Percentiles rank a stretch among this genome's conserved stretches.
Evolutionary conservation across 306 rosid species (phyloP).

Genomic region (Prunus armeniaca): DNA sequence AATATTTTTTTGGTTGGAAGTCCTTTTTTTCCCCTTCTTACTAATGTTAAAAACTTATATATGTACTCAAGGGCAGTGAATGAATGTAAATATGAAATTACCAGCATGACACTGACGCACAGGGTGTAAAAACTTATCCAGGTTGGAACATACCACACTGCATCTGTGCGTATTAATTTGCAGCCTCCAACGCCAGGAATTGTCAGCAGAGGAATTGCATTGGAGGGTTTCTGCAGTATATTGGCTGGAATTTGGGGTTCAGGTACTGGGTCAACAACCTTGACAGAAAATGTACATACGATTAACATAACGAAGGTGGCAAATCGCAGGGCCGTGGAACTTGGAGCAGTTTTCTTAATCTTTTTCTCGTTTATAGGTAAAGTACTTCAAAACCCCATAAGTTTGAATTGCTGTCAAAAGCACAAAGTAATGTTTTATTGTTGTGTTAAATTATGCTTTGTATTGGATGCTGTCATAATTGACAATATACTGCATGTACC

Average conservation of each 20-base stretch:
- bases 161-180: constrained; percentile 51
- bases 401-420: background rate
- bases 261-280: constrained; percentile 88
- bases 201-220: constrained; percentile 91
- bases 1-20: no score
- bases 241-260: constrained; percentile 94
- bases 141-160: constrained; percentile 80
- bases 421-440: background rate
- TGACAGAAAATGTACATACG: constrained; percentile 85
- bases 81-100: constrained; percentile 7
- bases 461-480: background rate
- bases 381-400: background rate
- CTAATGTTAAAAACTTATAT: background rate
- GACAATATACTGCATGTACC: background rate
- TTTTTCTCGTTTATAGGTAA: constrained; percentile 79
- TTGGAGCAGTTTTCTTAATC: constrained; percentile 82
- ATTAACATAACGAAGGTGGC: constrained; percentile 79
- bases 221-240: constrained; percentile 95
- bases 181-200: constrained; percentile 76
- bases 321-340: constrained; percentile 61
- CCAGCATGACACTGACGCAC: constrained; percentile 6
- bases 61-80: background rate
- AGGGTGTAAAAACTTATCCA: constrained; percentile 26
- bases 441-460: background rate
- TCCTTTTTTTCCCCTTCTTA: background rate